Evolutionary conservation across 106 monocot species (phyloP), one percentile per base, ranked within the genome.

Genomic region (Allium fistulosum): DNA sequence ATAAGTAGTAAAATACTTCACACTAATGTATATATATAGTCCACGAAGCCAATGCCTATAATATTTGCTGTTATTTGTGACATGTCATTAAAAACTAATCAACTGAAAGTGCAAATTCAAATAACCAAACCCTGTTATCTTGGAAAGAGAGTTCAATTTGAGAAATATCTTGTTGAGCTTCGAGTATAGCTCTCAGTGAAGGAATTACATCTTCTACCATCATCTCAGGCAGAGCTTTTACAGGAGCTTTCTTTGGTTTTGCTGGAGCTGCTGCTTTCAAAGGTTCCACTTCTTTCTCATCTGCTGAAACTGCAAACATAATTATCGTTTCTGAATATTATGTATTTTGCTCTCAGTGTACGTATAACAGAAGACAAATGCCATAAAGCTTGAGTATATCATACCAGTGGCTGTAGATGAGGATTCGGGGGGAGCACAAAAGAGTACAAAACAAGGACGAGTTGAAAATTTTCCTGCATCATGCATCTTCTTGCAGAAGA

Each of bases 201-300:
- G 86, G 86, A 55, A 86, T 86, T 22, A 86, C 71, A 45, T 86
- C 86, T 71, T 87, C 87, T 57, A 80, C 71, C 87, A 87, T 87
- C 70, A 83, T 63, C 74, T 77, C 62, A 15, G 77, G 83, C 70
- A 87, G 49, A 51, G 52, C 46, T 75, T 87, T 83, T 37, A 15
- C 83, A 0, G 83, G 64, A 11, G 77, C 62, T 49, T 87, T 87
- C 60, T 87, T 83, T 4, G 80, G 80, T 76, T 75, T 85, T 14
- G 17, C 72, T 0, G 80, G 61, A 46, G 75, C 67, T 48, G 69
- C 57, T 8, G 72, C 67, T 56, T 68, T 68, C 16, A 26, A 28
- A 3, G 68, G 56, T 6, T 57, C 68, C 17, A 26, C 57, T n/a
- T 69, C 68, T 46, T 69, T 52, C 27, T 69, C 28, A 50, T 69